Percentiles rank a stretch among this genome's conserved stretches.
Evolutionary conservation across 257 asterid genomes (phyloP).

Genomic region (Gentiana dahurica): DNA sequence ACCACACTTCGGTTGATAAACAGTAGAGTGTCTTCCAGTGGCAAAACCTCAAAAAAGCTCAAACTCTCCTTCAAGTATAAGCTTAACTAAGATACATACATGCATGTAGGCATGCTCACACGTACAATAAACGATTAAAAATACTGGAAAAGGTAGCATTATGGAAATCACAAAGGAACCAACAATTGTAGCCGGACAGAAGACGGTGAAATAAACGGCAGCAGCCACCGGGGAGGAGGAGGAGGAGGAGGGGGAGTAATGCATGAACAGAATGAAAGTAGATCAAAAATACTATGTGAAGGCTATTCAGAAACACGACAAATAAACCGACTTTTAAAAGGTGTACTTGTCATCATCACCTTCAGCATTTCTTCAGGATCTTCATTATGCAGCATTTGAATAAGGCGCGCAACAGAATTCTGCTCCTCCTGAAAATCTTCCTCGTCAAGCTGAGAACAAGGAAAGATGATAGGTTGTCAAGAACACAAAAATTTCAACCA

Average conservation of each 20-base stretch:
- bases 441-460: constrained; percentile 64
- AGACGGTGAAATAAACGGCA: not conserved
- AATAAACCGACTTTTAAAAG: constrained; percentile 7
- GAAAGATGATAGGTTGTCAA: not conserved
- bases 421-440: constrained; percentile 96
- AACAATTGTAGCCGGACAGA: not conserved
- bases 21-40: too few species aligned
- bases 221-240: not conserved
- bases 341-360: constrained; percentile 33
- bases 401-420: constrained; percentile 77
- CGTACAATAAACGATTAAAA: too few species aligned
- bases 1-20: too few species aligned
- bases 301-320: not conserved
- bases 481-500: not conserved
- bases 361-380: constrained; percentile 90
- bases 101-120: too few species aligned
- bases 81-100: too few species aligned
- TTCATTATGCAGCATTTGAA: constrained; percentile 80
- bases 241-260: not conserved
- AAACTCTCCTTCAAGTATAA: too few species aligned
- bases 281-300: not conserved
- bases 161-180: not conserved
- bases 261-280: not conserved
- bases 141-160: too few species aligned
- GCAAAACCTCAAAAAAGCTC: too few species aligned